Evolutionary conservation across 2,329 filamentous ascomycete species (phyloP), one percentile per base, ranked within the genome.

Genomic region (Apiospora sp.): DNA sequence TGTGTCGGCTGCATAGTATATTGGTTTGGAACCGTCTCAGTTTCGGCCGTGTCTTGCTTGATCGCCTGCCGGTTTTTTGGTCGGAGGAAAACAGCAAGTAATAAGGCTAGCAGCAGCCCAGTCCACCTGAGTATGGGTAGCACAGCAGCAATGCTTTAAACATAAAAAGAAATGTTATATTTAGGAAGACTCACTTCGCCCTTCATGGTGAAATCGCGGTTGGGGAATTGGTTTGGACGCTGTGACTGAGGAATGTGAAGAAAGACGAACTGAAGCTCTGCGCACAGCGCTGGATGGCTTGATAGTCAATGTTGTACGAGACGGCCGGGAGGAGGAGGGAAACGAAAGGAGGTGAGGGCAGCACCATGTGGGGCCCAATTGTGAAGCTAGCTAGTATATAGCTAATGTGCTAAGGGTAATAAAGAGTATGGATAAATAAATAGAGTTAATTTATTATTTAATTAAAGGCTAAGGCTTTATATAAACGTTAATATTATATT

Each of bases 151-250:
- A 54, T 30, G 30, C 51, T 27, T 69, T 27, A 76, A 69, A 70
- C 71, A 67, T 68, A 54, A 64, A 54, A 69, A 72, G 37, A 77
- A 73, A 69, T n/a, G 67, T 37, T 44, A 68, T 16, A 70, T 69
- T 49, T 19, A 48, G 46, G 51, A 64, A 46, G 58, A 83, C 87
- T 81, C 81, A 89, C 87, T 86, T 89, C 87, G 83, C 87, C 87
- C 85, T 88, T 89, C 87, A 89, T 89, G 79, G 75, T 87, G 82
- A 76, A 22, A 76, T 76, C 30, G 37, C 37, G 34, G 34, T 30
- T 24, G 27, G 37, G 22, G n/a, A 27, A 27, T 70, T 22, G 5
- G 48, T 8, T 27, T 27, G 22, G 27, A 41, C 24, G 46, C 44
- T 24, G 27, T 41, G 13, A 24, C 7, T 44, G 30, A 61, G 46